phyloP scores from a whole-genome alignment of 139 green algal genomes.

The Coelastrella sp. region DNA sequence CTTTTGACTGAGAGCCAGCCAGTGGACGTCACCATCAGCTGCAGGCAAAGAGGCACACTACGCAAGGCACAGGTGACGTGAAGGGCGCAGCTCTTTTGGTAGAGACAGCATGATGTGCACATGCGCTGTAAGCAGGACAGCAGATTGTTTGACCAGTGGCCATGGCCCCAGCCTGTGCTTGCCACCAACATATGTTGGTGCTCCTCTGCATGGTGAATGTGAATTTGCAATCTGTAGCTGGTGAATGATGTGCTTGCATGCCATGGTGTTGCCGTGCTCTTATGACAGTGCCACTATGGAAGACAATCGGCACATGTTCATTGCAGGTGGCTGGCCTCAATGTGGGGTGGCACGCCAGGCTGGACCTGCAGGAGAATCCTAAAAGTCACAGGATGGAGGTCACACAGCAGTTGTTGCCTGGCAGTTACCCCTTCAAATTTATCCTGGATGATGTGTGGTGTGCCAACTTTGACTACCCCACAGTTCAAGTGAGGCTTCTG shows the following conservation, averaged over 20 bases:
- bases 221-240: too few species aligned
- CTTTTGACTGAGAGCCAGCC: constrained; percentile 75
- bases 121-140: too few species aligned
- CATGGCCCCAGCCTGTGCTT: too few species aligned
- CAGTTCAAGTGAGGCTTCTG: constrained; percentile 30
- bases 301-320: background rate
- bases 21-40: constrained; percentile 53
- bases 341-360: constrained; percentile 89
- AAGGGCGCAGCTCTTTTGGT: background rate
- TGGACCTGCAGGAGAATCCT: constrained; percentile 68
- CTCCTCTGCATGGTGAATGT: too few species aligned
- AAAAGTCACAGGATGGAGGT: constrained; percentile 58
- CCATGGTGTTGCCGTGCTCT: background rate
- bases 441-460: constrained; percentile 93
- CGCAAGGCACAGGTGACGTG: constrained; percentile 48
- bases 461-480: constrained; percentile 81
- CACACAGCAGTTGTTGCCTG: constrained; percentile 34
- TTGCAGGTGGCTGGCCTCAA: constrained; percentile 89
- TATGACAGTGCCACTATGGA: background rate
- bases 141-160: too few species aligned
- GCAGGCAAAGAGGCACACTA: constrained; percentile 56
- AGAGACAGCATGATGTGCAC: too few species aligned
- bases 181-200: too few species aligned
- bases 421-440: constrained; percentile 92
- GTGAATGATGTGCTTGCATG: too few species aligned